Evolutionary conservation across 352 stramenopile species (phyloP), one percentile per base, ranked within the genome.

Genomic region (Phytophthora kernoviae): DNA sequence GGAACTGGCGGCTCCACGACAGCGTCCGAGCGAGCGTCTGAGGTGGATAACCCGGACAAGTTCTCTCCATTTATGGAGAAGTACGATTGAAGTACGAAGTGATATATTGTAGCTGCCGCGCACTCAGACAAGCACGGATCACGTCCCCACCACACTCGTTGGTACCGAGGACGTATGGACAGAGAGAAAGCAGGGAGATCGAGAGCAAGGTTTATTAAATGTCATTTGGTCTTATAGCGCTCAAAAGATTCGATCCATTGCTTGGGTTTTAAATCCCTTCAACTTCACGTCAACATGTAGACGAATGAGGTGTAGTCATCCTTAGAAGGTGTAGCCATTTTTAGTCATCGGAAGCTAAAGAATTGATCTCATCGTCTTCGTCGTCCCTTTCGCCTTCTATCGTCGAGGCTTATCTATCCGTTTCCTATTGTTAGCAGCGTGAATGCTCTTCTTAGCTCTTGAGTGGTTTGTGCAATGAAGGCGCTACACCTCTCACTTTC

Each of bases 11-110:
- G 66, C 7, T 79, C 70, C 27, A 84, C 70, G 1, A 85, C 73
- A 42, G 77, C 70, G 18, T 87, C 77, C 20, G 77, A 84, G 57
- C 67, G 65, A 39, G 65, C 65, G 20, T 79, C 72, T 21, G 77
- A 84, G 51, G 52, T 70, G 46, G 70, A 84, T 33, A 68, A 62
- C 22, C 60, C 51, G 18, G 70, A 78, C 33, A 76, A 81, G 46
- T 84, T 79, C 41, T 77, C 75, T n/a, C 65, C 77, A 37, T 87
- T 84, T 34, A 65, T 77, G 32, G 73, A 87, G 55, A 87, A 87
- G 62, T 87, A 85, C 50, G 77, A 87, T 54, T 82, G 43, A 77
- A 34, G 18, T 26, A 36, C 22, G 22, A 50, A 59, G 58, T 65
- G 57, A 62, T 65, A 62, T 69, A 69, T 64, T 68, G 62, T 55